These are phyloP conservation scores for Syncephalastrum monosporum DNA, from an alignment of 371 early-diverging fungal species.

Conservation along the genomic window DNA sequence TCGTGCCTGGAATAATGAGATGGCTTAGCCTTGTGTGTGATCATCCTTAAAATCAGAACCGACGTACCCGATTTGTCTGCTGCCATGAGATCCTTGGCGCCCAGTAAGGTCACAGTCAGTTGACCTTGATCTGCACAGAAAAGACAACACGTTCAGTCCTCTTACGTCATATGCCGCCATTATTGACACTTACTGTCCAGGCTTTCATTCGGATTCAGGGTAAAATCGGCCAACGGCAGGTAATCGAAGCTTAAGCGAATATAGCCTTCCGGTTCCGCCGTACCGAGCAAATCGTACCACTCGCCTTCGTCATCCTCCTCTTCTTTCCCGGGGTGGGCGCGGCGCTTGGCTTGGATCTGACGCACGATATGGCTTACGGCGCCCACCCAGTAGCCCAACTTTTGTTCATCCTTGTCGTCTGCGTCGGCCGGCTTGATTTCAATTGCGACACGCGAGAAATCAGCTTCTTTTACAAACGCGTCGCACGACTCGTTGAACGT, in stretches of 20 bases:
- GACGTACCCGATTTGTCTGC: constrained; percentile 42
- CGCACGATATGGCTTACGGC: constrained; percentile 30
- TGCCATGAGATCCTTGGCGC: constrained; percentile 51
- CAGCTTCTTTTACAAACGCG: constrained; percentile 62
- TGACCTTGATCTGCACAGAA: constrained; percentile 46
- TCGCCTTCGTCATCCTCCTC: constrained; percentile 19
- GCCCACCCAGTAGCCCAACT: constrained; percentile 40
- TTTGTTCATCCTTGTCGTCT: constrained; percentile 32
- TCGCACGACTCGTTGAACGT: constrained; percentile 45
- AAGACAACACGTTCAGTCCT: too few relatives aligned
- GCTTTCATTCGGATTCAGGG: constrained; percentile 57
- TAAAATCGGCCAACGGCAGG: constrained; percentile 45
- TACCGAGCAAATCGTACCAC: constrained; percentile 43
- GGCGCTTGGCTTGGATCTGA: constrained; percentile 30
- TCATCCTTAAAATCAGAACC: background rate
- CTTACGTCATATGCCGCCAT: constrained; percentile 1
- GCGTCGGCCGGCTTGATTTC: constrained; percentile 41
- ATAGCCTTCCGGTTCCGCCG: constrained; percentile 31
- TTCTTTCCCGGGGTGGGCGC: constrained; percentile 1
- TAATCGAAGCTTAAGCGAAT: constrained; percentile 55
- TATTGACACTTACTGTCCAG: constrained; percentile 52
- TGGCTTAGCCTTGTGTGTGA: background rate
- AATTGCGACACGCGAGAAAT: constrained; percentile 59
- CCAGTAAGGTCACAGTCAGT: constrained; percentile 43
- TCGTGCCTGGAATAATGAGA: constrained; percentile 41